Evolutionary conservation across 2,329 filamentous ascomycete genomes (phyloP).

Genomic region (Pseudovirgaria hyperparasitica): DNA sequence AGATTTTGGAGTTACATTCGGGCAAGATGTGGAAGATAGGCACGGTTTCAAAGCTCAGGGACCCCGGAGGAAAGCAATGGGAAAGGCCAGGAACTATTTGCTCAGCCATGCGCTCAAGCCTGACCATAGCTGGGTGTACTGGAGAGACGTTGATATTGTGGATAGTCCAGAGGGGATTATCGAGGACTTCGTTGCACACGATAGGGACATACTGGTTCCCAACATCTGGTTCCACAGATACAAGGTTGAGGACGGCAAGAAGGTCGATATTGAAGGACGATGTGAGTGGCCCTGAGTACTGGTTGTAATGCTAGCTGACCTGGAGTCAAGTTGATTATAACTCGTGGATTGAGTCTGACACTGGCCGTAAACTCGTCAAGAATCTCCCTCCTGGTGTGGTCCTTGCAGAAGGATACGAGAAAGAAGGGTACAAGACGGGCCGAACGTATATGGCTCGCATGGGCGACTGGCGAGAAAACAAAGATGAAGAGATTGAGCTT

Average conservation of each 20-base stretch:
- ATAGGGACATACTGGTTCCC: constrained; percentile 84
- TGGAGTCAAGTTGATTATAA: constrained; percentile 78
- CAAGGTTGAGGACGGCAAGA: constrained; percentile 47
- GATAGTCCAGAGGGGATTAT: constrained; percentile 80
- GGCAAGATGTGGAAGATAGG: constrained; percentile 68
- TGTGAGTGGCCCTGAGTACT: constrained; percentile 40
- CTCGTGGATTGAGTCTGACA: constrained; percentile 91
- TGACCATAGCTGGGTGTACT: constrained; percentile 97
- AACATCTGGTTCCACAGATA: constrained; percentile 98
- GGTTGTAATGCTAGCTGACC: constrained; percentile 5
- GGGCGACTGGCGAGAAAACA: constrained; percentile 86
- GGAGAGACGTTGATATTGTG: constrained; percentile 93
- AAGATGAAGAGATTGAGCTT: constrained; percentile 81
- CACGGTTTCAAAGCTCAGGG: constrained; percentile 82
- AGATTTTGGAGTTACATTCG: constrained; percentile 66
- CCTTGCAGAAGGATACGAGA: constrained; percentile 65
- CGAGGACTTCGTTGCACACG: constrained; percentile 90
- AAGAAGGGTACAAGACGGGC: constrained; percentile 85
- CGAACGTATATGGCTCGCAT: constrained; percentile 80
- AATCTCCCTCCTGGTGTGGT: constrained; percentile 68
- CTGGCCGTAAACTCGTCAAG: constrained; percentile 61
- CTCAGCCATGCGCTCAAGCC: constrained; percentile 73
- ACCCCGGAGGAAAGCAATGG: constrained; percentile 81
- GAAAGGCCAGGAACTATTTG: constrained; percentile 81
- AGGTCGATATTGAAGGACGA: constrained; percentile 76